phyloP scores from a whole-genome alignment of 345 rosid species.

The Eucalyptus marginata region DNA sequence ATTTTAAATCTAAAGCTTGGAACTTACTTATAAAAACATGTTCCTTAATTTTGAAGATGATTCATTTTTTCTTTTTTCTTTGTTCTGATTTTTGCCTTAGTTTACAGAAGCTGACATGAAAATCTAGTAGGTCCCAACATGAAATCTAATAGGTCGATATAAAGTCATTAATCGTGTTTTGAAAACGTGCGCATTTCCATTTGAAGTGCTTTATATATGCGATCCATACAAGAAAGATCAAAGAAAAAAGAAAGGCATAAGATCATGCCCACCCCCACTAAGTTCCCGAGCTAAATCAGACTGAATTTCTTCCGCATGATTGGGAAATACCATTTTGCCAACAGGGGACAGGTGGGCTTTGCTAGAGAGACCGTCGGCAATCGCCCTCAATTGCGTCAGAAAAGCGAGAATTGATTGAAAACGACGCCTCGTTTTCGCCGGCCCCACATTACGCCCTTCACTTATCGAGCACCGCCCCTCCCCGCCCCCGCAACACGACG shows the following conservation, averaged over 20 bases:
- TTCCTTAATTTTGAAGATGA: no score
- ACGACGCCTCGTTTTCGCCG: background rate
- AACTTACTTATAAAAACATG: no score
- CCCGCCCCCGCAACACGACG: background rate
- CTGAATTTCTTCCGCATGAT: background rate
- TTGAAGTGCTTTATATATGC: background rate
- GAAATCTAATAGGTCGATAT: background rate
- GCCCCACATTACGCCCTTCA: background rate
- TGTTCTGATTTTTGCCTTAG: background rate
- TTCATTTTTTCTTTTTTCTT: background rate
- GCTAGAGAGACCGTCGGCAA: background rate
- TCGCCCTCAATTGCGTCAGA: background rate
- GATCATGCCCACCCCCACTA: background rate
- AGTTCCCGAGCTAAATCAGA: background rate
- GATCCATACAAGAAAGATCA: background rate
- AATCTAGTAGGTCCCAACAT: background rate
- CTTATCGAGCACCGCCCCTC: background rate
- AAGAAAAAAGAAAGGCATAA: background rate
- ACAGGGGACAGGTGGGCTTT: background rate
- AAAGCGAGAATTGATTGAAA: background rate
- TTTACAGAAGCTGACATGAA: background rate
- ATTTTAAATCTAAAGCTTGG: rapidly evolving
- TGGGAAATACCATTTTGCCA: background rate
- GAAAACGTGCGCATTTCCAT: background rate
- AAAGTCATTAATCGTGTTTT: background rate